Evolutionary conservation across 208 protist species (phyloP).

Genomic region (Tritrichomonas musculus): DNA sequence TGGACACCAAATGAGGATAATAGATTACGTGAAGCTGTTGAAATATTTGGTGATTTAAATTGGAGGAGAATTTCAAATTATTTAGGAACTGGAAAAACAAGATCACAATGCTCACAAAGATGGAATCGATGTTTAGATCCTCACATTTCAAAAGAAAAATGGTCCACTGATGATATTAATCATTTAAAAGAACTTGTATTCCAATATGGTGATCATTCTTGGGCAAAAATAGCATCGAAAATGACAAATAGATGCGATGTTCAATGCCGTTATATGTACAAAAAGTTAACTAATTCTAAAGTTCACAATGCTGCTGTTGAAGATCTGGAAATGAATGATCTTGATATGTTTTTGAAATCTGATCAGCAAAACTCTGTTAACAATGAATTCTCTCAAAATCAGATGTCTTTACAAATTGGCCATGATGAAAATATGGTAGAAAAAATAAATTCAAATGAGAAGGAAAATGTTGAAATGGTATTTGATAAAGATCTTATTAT

Average conservation of each 20-base stretch:
- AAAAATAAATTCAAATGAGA: too few relatives aligned
- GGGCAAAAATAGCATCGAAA: background rate
- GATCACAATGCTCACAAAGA: background rate
- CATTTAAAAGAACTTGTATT: background rate
- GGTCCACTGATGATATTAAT: background rate
- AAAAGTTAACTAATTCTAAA: background rate
- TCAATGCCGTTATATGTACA: background rate
- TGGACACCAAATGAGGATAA: background rate
- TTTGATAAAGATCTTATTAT: too few relatives aligned
- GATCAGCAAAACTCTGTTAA: too few relatives aligned
- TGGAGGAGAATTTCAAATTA: background rate
- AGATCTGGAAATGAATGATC: too few relatives aligned
- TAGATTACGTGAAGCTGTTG: background rate
- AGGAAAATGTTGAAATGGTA: too few relatives aligned
- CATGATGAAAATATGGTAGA: too few relatives aligned
- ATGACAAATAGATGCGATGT: background rate
- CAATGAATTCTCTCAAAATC: too few relatives aligned
- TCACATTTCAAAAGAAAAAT: background rate
- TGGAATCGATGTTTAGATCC: background rate
- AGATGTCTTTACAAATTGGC: too few relatives aligned
- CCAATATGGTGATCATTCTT: background rate
- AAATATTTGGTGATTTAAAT: background rate
- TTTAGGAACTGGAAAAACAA: background rate
- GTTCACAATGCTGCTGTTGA: too few relatives aligned
- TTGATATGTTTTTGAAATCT: too few relatives aligned